Evolutionary conservation across 805 yeast species (phyloP), one percentile per base, ranked within the genome.

Genomic region (Blastobotrys peoriensis): DNA sequence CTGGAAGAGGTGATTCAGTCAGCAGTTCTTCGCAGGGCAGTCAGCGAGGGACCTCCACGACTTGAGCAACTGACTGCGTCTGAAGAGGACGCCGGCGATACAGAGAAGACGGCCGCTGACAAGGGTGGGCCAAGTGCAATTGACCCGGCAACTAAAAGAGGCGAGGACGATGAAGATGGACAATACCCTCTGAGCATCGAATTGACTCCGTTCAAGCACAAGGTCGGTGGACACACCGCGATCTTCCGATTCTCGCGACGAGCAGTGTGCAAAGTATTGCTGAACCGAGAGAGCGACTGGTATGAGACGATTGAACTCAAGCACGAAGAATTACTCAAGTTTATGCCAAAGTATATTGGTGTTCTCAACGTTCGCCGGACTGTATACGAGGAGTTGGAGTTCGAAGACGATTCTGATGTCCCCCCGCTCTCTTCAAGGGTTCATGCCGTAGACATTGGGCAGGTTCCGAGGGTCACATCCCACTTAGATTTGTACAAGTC

Each of bases 201-300:
- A 61, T 66, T 91, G 47, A 78, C 86, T 43, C 98, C 98, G 1
- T 91, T 89, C 65, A 81, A 82, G 45, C 88, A 93, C 60, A 88
- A 86, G 59, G 98, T 93, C 18, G 99, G 99, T 5, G 99, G 99
- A 0, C 99, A 93, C 61, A 91, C 97, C 0, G 97, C 97, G 1
- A 88, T 93, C 28, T 93, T 91, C 67, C 76, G 91, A 52, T 93
- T 93, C 60, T 83, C 95, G 3, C 85, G 81, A 54, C 72, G 86
- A 47, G 98, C 97, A 0, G 96, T 93, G 15, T 93, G 98, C 64
- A 93, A 93, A 63, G 93, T 93, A 0, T 69, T 94, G 48, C 86
- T 88, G 48, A 87, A 86, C 56, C 73, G 96, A 46, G 99, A 93
- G 59, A 86, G 93, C 64, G 66, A 71, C 49, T 89, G 95, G 83